Evolutionary conservation across 164 flowering plant genomes (phyloP).

Genomic region (Amborella trichopoda): DNA sequence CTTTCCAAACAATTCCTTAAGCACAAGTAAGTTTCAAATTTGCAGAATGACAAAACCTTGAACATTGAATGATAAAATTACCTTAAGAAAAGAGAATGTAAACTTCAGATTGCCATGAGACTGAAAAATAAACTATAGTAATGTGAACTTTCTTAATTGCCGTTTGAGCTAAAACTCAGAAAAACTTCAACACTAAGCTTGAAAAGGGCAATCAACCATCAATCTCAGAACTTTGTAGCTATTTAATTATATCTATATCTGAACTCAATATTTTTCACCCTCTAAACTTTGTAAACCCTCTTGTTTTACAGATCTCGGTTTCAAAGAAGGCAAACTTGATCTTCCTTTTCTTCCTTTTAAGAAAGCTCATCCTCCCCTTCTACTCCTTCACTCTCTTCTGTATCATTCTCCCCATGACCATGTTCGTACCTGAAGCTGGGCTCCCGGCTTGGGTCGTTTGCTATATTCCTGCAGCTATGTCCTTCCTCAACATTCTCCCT

Average conservation of each 20-base stretch:
- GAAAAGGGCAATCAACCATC: not conserved
- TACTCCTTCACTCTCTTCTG: slow-evolving; percentile 97
- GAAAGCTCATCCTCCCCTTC: slow-evolving; percentile 85
- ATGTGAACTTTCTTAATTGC: not conserved
- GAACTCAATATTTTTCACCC: too few relatives aligned
- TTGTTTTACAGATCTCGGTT: slow-evolving; percentile 56
- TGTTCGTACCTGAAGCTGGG: slow-evolving; percentile 95
- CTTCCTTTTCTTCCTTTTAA: slow-evolving; percentile 84
- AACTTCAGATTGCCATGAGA: not conserved
- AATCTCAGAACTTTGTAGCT: not conserved
- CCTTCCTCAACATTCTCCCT: slow-evolving; percentile 91
- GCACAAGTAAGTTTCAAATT: too few relatives aligned
- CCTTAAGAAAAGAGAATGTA: too few relatives aligned
- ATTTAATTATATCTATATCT: too few relatives aligned
- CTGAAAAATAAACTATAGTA: not conserved
- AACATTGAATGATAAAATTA: too few relatives aligned
- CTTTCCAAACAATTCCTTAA: too few relatives aligned
- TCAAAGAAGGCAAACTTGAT: slow-evolving; percentile 89
- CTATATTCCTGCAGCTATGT: slow-evolving; percentile 91
- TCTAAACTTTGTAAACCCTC: not conserved
- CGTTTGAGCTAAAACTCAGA: not conserved
- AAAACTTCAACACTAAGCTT: not conserved
- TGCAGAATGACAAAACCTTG: too few relatives aligned
- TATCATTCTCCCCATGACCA: slow-evolving; percentile 94
- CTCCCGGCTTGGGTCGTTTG: slow-evolving; percentile 98